phyloP scores from a whole-genome alignment of 2,329 filamentous ascomycete species.

The Aspergillus ochraceus region DNA sequence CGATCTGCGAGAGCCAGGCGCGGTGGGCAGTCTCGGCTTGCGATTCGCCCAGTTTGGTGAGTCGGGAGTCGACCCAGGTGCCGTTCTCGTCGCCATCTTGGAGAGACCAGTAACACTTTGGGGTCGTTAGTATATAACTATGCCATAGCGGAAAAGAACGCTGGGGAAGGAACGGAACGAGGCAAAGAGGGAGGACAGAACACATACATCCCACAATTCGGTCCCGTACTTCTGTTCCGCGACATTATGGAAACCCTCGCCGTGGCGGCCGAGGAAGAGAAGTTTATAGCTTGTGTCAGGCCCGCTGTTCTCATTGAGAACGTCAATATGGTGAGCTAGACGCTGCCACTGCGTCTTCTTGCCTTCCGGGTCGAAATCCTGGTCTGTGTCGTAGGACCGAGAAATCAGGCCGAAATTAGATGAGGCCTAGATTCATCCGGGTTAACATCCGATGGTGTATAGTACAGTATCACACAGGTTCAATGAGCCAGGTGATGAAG shows the following conservation, averaged over 20 bases:
- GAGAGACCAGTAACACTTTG: constrained; percentile 58
- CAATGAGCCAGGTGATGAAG: not conserved
- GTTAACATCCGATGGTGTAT: not conserved
- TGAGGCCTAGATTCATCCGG: constrained; percentile 28
- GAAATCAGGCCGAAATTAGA: constrained; percentile 53
- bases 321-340: constrained; percentile 49
- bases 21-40: constrained; percentile 50
- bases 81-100: constrained; percentile 56
- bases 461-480: not conserved
- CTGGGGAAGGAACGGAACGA: not conserved
- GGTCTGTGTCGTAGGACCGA: constrained; percentile 46
- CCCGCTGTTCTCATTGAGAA: constrained; percentile 44
- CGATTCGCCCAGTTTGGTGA: constrained; percentile 53
- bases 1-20: constrained; percentile 52
- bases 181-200: constrained; percentile 4
- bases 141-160: not conserved
- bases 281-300: constrained; percentile 52
- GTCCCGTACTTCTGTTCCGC: constrained; percentile 60
- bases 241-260: constrained; percentile 63
- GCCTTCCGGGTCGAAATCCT: constrained; percentile 25
- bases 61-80: constrained; percentile 59
- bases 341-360: constrained; percentile 56
- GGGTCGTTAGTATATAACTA: not conserved
- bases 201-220: constrained; percentile 57
- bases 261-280: constrained; percentile 61